These are phyloP conservation scores for Yamadazyma triangularis DNA, from an alignment of 1,139 yeast species.

Conservation along the genomic window DNA sequence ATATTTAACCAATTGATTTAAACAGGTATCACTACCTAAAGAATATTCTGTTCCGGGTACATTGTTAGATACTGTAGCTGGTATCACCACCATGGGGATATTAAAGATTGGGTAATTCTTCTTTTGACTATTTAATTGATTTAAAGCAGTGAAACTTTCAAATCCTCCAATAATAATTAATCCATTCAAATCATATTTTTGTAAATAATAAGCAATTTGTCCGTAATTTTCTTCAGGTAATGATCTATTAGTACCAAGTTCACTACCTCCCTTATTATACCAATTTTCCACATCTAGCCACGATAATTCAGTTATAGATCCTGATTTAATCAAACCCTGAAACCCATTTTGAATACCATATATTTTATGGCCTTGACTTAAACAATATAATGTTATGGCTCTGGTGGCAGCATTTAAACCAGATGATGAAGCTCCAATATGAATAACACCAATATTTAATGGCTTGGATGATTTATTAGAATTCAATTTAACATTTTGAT, in stretches of 20 bases:
- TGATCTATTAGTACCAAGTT: constrained; percentile 88
- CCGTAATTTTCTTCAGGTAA: constrained; percentile 84
- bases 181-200: constrained; percentile 80
- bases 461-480: too few species aligned
- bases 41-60: constrained; percentile 85
- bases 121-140: constrained; percentile 73
- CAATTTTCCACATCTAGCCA: constrained; percentile 91
- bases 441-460: constrained; percentile 76
- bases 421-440: constrained; percentile 96
- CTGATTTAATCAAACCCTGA: constrained; percentile 82
- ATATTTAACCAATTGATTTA: constrained; percentile 68
- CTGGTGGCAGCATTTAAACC: constrained; percentile 92
- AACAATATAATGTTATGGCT: constrained; percentile 86
- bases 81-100: constrained; percentile 89
- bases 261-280: constrained; percentile 92
- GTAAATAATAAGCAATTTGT: constrained; percentile 84
- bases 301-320: constrained; percentile 62
- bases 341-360: constrained; percentile 90
- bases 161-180: constrained; percentile 91
- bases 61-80: constrained; percentile 84
- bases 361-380: constrained; percentile 85
- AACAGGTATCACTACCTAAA: constrained; percentile 73
- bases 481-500: constrained; percentile 51
- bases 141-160: constrained; percentile 82
- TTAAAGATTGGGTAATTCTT: constrained; percentile 79